phyloP scores from a whole-genome alignment of 2,329 filamentous ascomycete species.

The Colletotrichum noveboracense region DNA sequence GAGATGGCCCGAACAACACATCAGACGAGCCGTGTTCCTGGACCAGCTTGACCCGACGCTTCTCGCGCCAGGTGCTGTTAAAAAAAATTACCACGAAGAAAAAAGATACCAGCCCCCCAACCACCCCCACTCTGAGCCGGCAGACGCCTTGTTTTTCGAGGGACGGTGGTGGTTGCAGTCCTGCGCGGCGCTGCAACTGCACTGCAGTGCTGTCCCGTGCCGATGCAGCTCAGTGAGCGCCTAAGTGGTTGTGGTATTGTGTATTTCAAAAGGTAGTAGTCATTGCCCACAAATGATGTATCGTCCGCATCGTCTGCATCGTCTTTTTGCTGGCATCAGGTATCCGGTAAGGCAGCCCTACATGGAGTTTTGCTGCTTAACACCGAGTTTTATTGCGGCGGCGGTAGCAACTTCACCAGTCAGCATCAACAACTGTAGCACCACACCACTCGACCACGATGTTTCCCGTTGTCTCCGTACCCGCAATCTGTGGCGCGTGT shows the following conservation, averaged over 20 bases:
- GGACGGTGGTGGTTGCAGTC: neutral
- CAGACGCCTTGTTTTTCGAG: neutral
- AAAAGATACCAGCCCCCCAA: neutral
- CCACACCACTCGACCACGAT: neutral
- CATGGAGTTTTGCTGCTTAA: neutral
- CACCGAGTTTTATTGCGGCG: neutral
- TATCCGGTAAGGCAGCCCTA: constrained; percentile 4
- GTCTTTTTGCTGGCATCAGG: neutral
- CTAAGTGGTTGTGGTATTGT: neutral
- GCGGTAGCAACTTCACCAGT: neutral
- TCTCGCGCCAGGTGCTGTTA: constrained; percentile 13
- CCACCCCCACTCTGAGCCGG: neutral
- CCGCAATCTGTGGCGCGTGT: neutral
- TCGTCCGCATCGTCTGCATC: neutral
- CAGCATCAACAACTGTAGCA: neutral
- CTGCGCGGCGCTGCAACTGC: neutral
- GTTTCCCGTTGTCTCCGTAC: neutral
- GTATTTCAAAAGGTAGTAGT: neutral
- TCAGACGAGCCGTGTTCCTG: constrained; percentile 14
- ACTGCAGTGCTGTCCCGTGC: neutral
- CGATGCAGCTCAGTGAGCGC: neutral
- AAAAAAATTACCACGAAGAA: neutral
- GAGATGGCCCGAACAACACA: constrained; percentile 3
- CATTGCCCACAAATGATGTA: neutral
- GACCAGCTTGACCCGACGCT: constrained; percentile 6